Evolutionary conservation across 495 filamentous ascomycete species (phyloP).

Genomic region (Aspergillus ostianus): DNA sequence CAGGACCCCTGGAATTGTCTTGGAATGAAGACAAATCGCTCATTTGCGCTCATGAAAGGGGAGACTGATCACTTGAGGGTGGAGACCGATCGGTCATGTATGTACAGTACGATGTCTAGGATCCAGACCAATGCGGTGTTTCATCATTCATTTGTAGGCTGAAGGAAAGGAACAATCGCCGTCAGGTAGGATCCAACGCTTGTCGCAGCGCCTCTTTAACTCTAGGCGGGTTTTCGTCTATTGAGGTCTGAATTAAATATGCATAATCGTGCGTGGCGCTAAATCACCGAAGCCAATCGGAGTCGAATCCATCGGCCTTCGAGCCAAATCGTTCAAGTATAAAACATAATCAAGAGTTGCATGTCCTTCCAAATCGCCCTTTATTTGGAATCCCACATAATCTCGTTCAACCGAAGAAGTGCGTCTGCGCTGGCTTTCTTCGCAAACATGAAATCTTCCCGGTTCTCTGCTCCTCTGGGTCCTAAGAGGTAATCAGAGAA

Average conservation of each 20-base stretch:
- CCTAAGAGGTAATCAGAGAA: slow-evolving; percentile 72
- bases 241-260: neutral
- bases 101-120: neutral
- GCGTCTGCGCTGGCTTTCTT: slow-evolving; percentile 75
- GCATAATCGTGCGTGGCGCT: neutral
- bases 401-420: slow-evolving; percentile 71
- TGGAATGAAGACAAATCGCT: neutral
- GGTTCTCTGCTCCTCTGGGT: slow-evolving; percentile 57
- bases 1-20: neutral
- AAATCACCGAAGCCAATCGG: neutral
- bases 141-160: neutral
- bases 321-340: neutral
- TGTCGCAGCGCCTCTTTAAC: neutral
- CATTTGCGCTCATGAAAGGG: neutral
- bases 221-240: neutral
- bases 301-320: neutral
- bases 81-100: neutral
- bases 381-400: slow-evolving; percentile 65
- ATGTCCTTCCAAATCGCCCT: slow-evolving; percentile 3
- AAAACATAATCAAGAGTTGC: neutral
- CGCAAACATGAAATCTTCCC: slow-evolving; percentile 70
- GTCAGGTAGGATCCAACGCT: too few species aligned
- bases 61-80: neutral
- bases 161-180: neutral
- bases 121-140: neutral